A percentile compares a stretch with the other conserved stretches of the same genome.
Evolutionary conservation across 352 stramenopile species (phyloP).

Genomic region (Pythium chondricola): DNA sequence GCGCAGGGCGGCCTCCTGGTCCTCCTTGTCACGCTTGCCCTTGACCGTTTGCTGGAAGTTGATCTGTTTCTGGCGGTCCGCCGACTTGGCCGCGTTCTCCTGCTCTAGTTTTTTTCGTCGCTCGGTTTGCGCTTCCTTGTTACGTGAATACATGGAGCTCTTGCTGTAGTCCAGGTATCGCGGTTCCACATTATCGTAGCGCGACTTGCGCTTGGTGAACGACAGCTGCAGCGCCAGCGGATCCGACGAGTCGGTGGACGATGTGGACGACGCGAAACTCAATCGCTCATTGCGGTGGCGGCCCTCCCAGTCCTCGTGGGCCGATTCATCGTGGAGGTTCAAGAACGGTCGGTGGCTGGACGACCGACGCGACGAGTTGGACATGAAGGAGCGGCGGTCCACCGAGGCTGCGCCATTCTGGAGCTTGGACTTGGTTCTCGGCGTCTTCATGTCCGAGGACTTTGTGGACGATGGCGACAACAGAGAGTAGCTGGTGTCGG

Average conservation of each 20-base stretch:
- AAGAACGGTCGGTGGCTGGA: constrained; percentile 4
- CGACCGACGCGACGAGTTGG: constrained; percentile 4
- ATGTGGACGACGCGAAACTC: constrained; percentile 18
- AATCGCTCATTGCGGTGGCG: constrained; percentile 12
- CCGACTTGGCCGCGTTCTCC: constrained; percentile 48
- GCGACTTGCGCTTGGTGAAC: constrained; percentile 26
- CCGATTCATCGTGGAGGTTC: constrained; percentile 7
- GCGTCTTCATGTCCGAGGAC: background rate
- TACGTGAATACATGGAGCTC: constrained; percentile 30
- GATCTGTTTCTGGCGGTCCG: constrained; percentile 48
- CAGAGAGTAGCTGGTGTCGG: constrained; percentile 1
- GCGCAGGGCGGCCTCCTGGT: constrained; percentile 39
- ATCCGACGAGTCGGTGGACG: constrained; percentile 25
- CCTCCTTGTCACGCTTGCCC: constrained; percentile 34
- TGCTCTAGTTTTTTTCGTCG: constrained; percentile 63
- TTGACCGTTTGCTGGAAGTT: constrained; percentile 35
- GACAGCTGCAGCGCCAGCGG: constrained; percentile 19
- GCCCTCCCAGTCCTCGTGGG: constrained; percentile 16
- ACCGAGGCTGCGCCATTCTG: constrained; percentile 9
- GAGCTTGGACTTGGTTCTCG: background rate
- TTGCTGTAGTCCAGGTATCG: constrained; percentile 67
- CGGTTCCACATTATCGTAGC: constrained; percentile 37
- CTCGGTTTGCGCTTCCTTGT: constrained; percentile 50
- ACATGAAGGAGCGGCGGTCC: constrained; percentile 12
- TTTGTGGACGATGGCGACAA: constrained; percentile 1